Percentiles rank a stretch among this genome's conserved stretches.
Evolutionary conservation across 2,329 filamentous ascomycete species (phyloP).

Genomic region (Claviceps lovelessii): DNA sequence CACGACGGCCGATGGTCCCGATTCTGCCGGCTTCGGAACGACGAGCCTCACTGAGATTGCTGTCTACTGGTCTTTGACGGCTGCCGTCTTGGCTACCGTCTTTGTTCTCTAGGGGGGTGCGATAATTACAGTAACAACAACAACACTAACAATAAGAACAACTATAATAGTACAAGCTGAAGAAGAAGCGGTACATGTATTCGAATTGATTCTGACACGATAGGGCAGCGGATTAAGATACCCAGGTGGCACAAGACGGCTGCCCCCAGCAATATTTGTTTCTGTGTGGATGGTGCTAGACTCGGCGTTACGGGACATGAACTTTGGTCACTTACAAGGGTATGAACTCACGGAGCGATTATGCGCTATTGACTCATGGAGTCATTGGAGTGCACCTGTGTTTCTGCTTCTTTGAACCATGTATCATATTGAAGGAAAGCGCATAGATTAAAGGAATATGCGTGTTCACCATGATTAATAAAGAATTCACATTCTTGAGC

Average conservation of each 20-base stretch:
- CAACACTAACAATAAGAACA: neutral
- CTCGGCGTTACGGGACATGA: neutral
- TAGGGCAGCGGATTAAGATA: neutral
- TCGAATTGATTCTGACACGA: neutral
- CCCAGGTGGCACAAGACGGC: neutral
- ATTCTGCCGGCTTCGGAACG: slow-evolving; percentile 21
- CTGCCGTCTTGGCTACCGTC: slow-evolving; percentile 29
- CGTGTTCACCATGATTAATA: too few species aligned
- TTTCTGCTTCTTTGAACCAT: too few species aligned
- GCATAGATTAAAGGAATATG: too few species aligned
- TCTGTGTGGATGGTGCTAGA: neutral
- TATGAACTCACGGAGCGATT: too few species aligned
- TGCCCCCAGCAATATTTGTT: neutral
- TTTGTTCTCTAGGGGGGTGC: slow-evolving; percentile 17
- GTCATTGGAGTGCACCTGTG: too few species aligned
- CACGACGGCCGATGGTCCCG: slow-evolving; percentile 31
- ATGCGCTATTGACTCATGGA: too few species aligned
- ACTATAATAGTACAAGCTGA: too few species aligned
- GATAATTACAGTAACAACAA: neutral
- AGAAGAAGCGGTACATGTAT: neutral
- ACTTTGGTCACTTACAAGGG: neutral
- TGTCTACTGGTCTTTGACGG: slow-evolving; percentile 37
- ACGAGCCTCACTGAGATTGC: slow-evolving; percentile 21
- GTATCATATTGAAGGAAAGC: too few species aligned
- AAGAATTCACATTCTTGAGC: too few species aligned